Conservation (phyloP, 805 yeast species). For the Diddensiella caesifluorescens region DNA sequence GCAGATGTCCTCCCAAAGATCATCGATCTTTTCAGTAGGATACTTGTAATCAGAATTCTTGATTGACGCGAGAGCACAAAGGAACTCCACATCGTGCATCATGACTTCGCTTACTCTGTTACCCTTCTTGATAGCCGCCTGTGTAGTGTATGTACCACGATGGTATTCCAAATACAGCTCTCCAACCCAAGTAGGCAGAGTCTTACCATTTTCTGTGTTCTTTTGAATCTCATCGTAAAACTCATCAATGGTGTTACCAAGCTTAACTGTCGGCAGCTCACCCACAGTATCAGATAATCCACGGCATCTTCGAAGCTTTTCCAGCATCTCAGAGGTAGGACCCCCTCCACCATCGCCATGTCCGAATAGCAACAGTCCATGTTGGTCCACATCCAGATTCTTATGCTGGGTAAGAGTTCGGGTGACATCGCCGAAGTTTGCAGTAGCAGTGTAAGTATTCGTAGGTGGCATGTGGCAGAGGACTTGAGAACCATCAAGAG, state of each 20-base stretch:
- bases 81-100: conserved; percentile 78
- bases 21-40: conserved; percentile 63
- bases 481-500: conserved; percentile 89
- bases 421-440: conserved; percentile 87
- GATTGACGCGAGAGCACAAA: conserved; percentile 73
- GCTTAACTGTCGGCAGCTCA: conserved; percentile 70
- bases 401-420: conserved; percentile 78
- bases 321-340: conserved; percentile 89
- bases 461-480: conserved; percentile 98
- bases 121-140: conserved; percentile 75
- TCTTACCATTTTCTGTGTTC: conserved; percentile 58
- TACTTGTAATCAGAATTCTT: conserved; percentile 52
- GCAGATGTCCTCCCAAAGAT: conserved; percentile 82
- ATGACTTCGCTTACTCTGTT: conserved; percentile 73
- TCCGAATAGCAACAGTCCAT: conserved; percentile 79
- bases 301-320: conserved; percentile 84
- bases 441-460: conserved; percentile 89
- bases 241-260: conserved; percentile 74
- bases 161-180: conserved; percentile 93
- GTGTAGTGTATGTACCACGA: conserved; percentile 95
- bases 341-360: conserved; percentile 99
- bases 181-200: conserved; percentile 84
- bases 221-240: conserved; percentile 65
- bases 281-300: conserved; percentile 81
- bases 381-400: conserved; percentile 72